Evolutionary conservation across 2,329 filamentous ascomycete genomes (phyloP).

Genomic region (Triangularia verruculosa): DNA sequence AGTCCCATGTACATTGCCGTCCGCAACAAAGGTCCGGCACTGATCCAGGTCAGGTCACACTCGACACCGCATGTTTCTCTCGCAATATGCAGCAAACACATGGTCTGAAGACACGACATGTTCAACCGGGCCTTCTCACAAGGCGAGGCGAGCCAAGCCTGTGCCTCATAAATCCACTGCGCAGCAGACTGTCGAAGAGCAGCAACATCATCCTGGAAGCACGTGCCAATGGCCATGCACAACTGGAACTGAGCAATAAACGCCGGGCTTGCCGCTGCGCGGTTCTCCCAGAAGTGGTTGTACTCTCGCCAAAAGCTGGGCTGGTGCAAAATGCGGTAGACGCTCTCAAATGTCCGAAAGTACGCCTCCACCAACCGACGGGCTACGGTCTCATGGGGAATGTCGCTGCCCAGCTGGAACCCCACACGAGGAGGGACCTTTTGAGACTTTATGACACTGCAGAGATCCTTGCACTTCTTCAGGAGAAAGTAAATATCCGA

Average conservation of each 20-base stretch:
- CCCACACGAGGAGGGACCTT: conserved; percentile 42
- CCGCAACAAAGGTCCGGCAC: conserved; percentile 48
- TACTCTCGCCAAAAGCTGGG: conserved; percentile 57
- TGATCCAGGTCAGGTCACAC: conserved; percentile 52
- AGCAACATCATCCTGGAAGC: conserved; percentile 45
- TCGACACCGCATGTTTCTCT: conserved; percentile 47
- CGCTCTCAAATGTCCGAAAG: conserved; percentile 48
- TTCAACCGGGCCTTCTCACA: conserved; percentile 49
- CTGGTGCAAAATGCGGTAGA: conserved; percentile 55
- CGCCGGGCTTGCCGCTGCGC: conserved; percentile 36
- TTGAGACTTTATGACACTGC: conserved; percentile 49
- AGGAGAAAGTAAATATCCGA: conserved; percentile 37
- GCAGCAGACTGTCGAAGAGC: conserved; percentile 42
- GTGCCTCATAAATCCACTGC: conserved; percentile 53
- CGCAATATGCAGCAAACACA: conserved; percentile 50
- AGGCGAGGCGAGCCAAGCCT: conserved; percentile 48
- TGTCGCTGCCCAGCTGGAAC: conserved; percentile 39
- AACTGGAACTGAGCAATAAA: conserved; percentile 55
- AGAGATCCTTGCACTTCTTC: conserved; percentile 51
- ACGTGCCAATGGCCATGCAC: conserved; percentile 50
- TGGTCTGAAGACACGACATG: conserved; percentile 48
- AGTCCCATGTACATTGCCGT: conserved; percentile 57
- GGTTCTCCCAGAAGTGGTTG: conserved; percentile 46
- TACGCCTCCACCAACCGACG: conserved; percentile 50
- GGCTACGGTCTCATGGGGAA: conserved; percentile 46